Conservation (phyloP, 2,329 filamentous ascomycete genomes). For the Monilinia polystroma region DNA sequence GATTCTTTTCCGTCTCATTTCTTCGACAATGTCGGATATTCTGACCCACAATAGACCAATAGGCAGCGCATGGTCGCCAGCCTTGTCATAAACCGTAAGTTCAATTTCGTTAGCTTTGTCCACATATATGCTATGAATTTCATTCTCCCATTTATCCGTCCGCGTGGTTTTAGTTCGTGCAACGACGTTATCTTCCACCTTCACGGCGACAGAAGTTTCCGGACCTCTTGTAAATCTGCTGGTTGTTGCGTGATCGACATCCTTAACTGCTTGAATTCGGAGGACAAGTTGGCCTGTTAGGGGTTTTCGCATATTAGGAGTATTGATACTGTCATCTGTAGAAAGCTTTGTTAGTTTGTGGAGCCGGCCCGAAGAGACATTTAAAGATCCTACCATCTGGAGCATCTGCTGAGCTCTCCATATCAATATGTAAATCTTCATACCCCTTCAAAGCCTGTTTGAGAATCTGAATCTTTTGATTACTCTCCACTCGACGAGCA, state of each 20-base stretch:
- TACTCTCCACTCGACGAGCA: constrained; percentile 86
- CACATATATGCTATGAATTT: constrained; percentile 87
- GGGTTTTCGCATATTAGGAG: constrained; percentile 93
- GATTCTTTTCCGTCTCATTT: constrained; percentile 95
- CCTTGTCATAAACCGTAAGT: constrained; percentile 95
- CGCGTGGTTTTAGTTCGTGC: constrained; percentile 82
- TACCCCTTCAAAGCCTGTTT: constrained; percentile 97
- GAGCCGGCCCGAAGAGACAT: constrained; percentile 1
- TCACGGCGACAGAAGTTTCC: constrained; percentile 93
- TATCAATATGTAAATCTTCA: constrained; percentile 93
- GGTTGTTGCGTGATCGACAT: constrained; percentile 87
- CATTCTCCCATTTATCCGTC: constrained; percentile 87
- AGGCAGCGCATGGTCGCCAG: constrained; percentile 83
- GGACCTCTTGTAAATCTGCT: constrained; percentile 84
- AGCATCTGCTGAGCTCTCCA: constrained; percentile 71
- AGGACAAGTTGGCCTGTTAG: constrained; percentile 86
- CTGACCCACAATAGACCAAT: constrained; percentile 96
- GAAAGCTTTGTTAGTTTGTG: constrained; percentile 9
- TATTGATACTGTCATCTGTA: constrained; percentile 91
- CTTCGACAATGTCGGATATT: constrained; percentile 95
- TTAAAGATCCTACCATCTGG: constrained; percentile 66
- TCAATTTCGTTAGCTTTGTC: constrained; percentile 99
- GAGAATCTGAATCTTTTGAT: constrained; percentile 93
- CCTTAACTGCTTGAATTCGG: constrained; percentile 82
- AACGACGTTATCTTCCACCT: constrained; percentile 92